Evolutionary conservation across 1,284 basidiomycete genomes (phyloP).

Genomic region (Microbotryomycetes sp.): DNA sequence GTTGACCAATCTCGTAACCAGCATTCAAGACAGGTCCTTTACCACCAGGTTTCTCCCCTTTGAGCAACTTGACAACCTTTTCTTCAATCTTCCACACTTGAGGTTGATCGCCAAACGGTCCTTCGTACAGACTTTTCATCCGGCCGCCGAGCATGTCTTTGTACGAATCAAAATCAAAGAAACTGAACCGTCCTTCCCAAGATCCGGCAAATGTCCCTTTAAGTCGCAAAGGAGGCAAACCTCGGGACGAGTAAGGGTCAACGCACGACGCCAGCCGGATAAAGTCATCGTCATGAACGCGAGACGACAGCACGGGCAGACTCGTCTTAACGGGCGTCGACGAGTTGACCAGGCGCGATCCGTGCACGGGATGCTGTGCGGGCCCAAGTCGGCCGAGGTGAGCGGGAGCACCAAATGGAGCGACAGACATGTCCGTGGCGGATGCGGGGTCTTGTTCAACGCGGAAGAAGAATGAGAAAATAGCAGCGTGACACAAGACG

Average conservation of each 20-base stretch:
- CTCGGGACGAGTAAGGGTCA: slow-evolving; percentile 42
- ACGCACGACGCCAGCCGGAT: slow-evolving; percentile 41
- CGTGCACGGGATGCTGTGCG: not conserved
- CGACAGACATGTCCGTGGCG: slow-evolving; percentile 20
- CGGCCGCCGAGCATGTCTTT: slow-evolving; percentile 46
- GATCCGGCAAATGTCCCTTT: slow-evolving; percentile 45
- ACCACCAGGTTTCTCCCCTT: slow-evolving; percentile 16
- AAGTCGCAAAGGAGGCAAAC: slow-evolving; percentile 43
- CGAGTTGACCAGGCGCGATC: slow-evolving; percentile 1
- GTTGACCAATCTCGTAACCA: slow-evolving; percentile 18
- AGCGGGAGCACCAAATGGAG: slow-evolving; percentile 23
- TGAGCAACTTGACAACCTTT: slow-evolving; percentile 39
- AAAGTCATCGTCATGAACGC: slow-evolving; percentile 44
- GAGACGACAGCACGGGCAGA: slow-evolving; percentile 33
- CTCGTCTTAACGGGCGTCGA: slow-evolving; percentile 31
- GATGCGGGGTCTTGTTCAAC: slow-evolving; percentile 41
- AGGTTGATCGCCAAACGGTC: slow-evolving; percentile 49
- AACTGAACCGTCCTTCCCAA: slow-evolving; percentile 52
- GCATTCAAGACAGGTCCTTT: slow-evolving; percentile 25
- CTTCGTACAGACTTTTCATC: slow-evolving; percentile 44
- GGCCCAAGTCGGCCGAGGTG: not conserved
- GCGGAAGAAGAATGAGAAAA: slow-evolving; percentile 41
- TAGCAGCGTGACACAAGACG: slow-evolving; percentile 39
- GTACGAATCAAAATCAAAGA: slow-evolving; percentile 52
- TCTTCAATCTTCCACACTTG: slow-evolving; percentile 51